Conservation (phyloP, 148 eudicot species). For the Chenopodium formosanum region DNA sequence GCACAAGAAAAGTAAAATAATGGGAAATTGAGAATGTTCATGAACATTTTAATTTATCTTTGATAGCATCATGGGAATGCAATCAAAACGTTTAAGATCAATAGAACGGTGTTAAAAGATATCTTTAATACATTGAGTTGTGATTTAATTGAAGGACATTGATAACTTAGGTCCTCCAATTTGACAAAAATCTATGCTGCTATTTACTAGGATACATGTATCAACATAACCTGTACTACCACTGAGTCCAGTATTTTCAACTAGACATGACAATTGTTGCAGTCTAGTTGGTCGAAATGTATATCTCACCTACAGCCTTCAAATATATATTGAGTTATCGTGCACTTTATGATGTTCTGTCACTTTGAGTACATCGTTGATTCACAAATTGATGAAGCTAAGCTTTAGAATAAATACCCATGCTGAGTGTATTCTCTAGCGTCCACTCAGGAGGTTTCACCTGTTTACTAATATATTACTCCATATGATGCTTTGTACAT, state of each 20-base stretch:
- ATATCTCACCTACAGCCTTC: background rate
- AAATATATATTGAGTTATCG: background rate
- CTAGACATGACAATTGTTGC: background rate
- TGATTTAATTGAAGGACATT: background rate
- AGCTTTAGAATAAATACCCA: background rate
- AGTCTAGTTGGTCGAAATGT: background rate
- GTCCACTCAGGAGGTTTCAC: background rate
- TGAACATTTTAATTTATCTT: background rate
- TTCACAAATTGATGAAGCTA: background rate
- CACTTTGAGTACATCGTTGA: background rate
- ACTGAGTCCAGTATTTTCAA: background rate
- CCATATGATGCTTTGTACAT: background rate
- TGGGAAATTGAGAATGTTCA: background rate
- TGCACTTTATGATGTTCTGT: background rate
- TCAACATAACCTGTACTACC: background rate
- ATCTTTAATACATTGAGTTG: background rate
- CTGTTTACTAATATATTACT: background rate
- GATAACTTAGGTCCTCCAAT: background rate
- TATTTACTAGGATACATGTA: too few species aligned
- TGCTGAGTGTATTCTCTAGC: background rate
- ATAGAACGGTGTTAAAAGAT: background rate
- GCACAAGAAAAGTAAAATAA: background rate
- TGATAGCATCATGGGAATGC: background rate
- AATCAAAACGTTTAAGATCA: background rate
- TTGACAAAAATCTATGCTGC: too few species aligned